These are phyloP conservation scores for Mycena indigotica DNA, from an alignment of 768 basidiomycete species.

Conservation along the genomic window DNA sequence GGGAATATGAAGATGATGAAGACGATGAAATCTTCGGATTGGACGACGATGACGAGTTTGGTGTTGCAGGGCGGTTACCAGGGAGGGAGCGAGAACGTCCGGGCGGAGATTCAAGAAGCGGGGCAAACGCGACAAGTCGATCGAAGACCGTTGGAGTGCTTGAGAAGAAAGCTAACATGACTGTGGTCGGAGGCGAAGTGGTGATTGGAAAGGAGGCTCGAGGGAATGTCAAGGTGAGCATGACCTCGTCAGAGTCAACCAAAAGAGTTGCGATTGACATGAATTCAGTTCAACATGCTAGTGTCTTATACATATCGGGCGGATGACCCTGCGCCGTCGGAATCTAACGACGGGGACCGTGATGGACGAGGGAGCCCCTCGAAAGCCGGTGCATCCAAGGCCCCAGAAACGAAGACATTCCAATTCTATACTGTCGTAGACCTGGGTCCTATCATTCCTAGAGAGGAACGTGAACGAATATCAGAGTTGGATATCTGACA, in stretches of 20 bases:
- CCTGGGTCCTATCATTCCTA: conserved; percentile 69
- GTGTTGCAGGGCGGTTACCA: conserved; percentile 44
- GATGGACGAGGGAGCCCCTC: conserved; percentile 34
- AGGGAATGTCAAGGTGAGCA: conserved; percentile 76
- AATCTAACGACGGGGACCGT: conserved; percentile 51
- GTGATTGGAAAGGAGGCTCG: conserved; percentile 78
- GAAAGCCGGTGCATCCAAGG: conserved; percentile 42
- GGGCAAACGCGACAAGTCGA: conserved; percentile 38
- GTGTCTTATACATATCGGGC: conserved; percentile 93
- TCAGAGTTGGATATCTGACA: conserved; percentile 29
- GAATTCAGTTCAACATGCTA: conserved; percentile 83
- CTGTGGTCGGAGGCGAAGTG: conserved; percentile 86
- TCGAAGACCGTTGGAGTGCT: conserved; percentile 75
- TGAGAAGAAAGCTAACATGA: conserved; percentile 88
- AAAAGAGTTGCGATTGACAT: conserved; percentile 11
- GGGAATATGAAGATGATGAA: conserved; percentile 98
- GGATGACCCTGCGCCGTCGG: conserved; percentile 76
- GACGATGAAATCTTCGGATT: conserved; percentile 87
- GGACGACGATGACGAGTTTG: conserved; percentile 72
- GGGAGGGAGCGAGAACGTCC: conserved; percentile 38
- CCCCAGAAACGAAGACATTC: conserved; percentile 82
- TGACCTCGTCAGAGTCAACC: background rate
- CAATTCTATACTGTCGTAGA: conserved; percentile 86
- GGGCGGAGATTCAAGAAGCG: conserved; percentile 29
- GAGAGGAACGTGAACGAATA: conserved; percentile 46